A percentile compares a stretch with the other conserved stretches of the same genome.
phyloP scores from a whole-genome alignment of 2,329 filamentous ascomycete species.

The Samsoniella hepiali region DNA sequence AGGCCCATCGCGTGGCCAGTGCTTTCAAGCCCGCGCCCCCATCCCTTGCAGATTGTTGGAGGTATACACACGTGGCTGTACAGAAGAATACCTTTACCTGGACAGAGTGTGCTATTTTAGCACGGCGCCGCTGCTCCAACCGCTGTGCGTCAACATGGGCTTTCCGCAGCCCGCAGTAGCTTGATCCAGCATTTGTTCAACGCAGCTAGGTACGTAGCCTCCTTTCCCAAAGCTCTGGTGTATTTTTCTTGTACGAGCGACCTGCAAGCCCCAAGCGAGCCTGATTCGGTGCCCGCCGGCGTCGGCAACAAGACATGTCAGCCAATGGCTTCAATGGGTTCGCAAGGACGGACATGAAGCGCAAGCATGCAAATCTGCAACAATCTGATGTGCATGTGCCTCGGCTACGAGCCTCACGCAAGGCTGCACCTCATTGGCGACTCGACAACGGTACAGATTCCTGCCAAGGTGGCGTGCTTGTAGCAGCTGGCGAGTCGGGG shows the following conservation, averaged over 20 bases:
- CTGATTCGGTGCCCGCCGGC: neutral
- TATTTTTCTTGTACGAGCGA: neutral
- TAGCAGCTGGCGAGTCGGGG: neutral
- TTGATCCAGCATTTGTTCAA: neutral
- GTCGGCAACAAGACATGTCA: neutral
- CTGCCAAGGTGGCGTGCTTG: neutral
- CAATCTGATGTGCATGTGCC: neutral
- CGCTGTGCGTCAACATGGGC: neutral
- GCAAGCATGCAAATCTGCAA: neutral
- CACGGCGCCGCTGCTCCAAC: constrained; percentile 5
- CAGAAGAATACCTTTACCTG: neutral
- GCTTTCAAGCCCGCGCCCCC: neutral
- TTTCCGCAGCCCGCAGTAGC: constrained; percentile 11
- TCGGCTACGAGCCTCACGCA: neutral
- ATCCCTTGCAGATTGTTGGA: neutral
- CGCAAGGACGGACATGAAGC: neutral
- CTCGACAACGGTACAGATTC: neutral
- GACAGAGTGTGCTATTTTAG: neutral
- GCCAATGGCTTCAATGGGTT: neutral
- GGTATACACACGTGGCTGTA: constrained; percentile 6
- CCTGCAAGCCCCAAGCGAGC: neutral
- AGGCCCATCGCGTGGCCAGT: constrained; percentile 6
- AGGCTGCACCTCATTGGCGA: neutral
- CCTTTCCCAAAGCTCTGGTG: neutral
- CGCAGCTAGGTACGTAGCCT: neutral